Base-by-base conservation (phyloP, 495 filamentous ascomycete genomes). In the Podospora pseudoanserina region DNA sequence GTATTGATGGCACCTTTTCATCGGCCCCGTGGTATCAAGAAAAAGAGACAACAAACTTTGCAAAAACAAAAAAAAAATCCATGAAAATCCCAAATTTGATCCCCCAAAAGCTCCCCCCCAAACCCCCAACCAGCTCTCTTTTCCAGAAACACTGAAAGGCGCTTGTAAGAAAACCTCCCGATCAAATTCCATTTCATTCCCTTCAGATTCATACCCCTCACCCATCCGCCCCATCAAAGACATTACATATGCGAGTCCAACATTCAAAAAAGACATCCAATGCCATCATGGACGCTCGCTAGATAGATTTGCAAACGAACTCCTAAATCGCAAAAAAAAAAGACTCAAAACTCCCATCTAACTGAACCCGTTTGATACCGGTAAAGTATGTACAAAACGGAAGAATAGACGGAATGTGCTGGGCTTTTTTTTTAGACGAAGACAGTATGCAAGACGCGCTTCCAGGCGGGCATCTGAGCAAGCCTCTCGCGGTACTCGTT, bases 381-480 rank as follows among this genome's bases (percentile, higher is more conserved):
- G 15, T 49, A 11, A 49, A 49, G 39, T 49, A 49, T 49, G 39
- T 49, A 49, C 39, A 18, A 49, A 49, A 49, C 39, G 39, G 39
- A 49, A 49, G 39, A 18, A 49, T 49, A 49, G 39, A 49, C 13
- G 39, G 39, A 49, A 23, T 23, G 23, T 23, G 23, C 23, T 16
- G 13, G 39, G 13, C 13, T 49, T 5, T 11, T 5, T 7, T 30
- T 20, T 72, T 81, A 89, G 59, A 89, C 53, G 59, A 79, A 86
- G 20, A 87, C 19, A 20, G 70, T 61, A 63, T 85, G 71, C 13
- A 79, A 63, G 4, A 81, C n/a, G 2, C 85, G 74, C 73, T 77
- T 83, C 84, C 84, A 89, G 0, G 76, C 73, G 5, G 87, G 86
- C 79, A 81, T 79, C 0, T 78, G 65, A 27, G 83, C 84, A 16